Evolutionary conservation across 2,329 filamentous ascomycete species (phyloP).

Genomic region (Sphaerulina vaccinii): DNA sequence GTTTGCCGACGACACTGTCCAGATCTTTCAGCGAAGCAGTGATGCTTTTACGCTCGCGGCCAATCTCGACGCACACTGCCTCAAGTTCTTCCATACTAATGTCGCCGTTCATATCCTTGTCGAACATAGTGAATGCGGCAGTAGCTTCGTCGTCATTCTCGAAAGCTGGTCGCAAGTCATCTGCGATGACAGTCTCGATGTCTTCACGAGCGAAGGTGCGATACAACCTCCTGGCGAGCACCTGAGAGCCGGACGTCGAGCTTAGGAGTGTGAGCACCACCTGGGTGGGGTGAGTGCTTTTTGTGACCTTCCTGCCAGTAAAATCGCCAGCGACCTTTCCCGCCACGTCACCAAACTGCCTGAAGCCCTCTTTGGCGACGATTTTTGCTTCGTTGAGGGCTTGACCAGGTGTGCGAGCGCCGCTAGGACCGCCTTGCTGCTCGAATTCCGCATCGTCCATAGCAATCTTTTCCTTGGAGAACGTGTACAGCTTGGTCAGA

Average conservation of each 20-base stretch:
- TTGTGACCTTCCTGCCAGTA: constrained; percentile 68
- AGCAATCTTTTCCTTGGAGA: constrained; percentile 62
- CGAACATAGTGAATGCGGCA: constrained; percentile 86
- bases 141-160: constrained; percentile 81
- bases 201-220: constrained; percentile 77
- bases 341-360: constrained; percentile 80
- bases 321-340: constrained; percentile 88
- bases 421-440: constrained; percentile 54
- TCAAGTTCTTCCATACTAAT: constrained; percentile 95
- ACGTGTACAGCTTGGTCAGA: constrained; percentile 63
- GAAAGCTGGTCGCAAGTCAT: constrained; percentile 78
- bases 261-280: constrained; percentile 77
- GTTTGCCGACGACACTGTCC: constrained; percentile 86
- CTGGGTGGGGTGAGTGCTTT: constrained; percentile 76
- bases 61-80: constrained; percentile 89
- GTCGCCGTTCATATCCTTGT: constrained; percentile 94
- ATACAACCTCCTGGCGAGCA: constrained; percentile 83
- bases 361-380: constrained; percentile 72
- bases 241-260: constrained; percentile 71
- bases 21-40: constrained; percentile 92
- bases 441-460: constrained; percentile 77
- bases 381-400: constrained; percentile 67
- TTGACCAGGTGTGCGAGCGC: constrained; percentile 70
- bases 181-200: constrained; percentile 71
- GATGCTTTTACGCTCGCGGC: constrained; percentile 91